Evolutionary conservation across 768 basidiomycete genomes (phyloP).

Genomic region (Calocybe gangraenosa): DNA sequence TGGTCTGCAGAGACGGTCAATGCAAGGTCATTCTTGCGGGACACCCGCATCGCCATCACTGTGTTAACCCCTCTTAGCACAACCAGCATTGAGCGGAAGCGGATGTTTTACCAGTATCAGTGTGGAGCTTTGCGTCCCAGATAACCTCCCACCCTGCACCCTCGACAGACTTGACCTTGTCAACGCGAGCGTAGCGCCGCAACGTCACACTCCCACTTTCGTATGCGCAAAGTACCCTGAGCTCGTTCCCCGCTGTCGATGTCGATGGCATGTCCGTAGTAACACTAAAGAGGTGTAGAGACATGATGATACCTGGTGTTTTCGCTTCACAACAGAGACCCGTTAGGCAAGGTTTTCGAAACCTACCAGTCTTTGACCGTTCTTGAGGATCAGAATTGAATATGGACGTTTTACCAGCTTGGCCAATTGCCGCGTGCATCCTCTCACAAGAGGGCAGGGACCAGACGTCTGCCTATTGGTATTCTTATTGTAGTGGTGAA

Average conservation of each 20-base stretch:
- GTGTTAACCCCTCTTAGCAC: background rate
- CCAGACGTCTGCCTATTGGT: conserved; percentile 81
- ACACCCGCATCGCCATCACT: conserved; percentile 89
- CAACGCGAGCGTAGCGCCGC: conserved; percentile 42
- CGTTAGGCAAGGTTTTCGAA: too few relatives aligned
- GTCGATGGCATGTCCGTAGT: conserved; percentile 20
- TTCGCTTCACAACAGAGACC: too few relatives aligned
- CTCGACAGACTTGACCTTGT: conserved; percentile 52
- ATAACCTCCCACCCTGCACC: conserved; percentile 69
- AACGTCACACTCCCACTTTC: conserved; percentile 87
- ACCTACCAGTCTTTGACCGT: conserved; percentile 53
- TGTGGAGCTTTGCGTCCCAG: conserved; percentile 66
- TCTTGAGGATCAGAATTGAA: conserved; percentile 44
- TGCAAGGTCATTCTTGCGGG: conserved; percentile 52
- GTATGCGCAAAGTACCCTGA: conserved; percentile 71
- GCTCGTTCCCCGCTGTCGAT: conserved; percentile 30
- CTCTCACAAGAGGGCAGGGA: conserved; percentile 61
- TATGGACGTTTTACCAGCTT: conserved; percentile 32
- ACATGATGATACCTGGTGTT: conserved; percentile 91
- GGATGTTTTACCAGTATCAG: conserved; percentile 58
- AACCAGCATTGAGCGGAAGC: background rate
- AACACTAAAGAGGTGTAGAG: conserved; percentile 59
- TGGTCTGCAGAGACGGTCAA: conserved; percentile 87
- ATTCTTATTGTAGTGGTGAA: background rate
- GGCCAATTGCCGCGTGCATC: conserved; percentile 84